phyloP scores from a whole-genome alignment of 1,284 basidiomycete genomes.

The Inonotus obliquus region DNA sequence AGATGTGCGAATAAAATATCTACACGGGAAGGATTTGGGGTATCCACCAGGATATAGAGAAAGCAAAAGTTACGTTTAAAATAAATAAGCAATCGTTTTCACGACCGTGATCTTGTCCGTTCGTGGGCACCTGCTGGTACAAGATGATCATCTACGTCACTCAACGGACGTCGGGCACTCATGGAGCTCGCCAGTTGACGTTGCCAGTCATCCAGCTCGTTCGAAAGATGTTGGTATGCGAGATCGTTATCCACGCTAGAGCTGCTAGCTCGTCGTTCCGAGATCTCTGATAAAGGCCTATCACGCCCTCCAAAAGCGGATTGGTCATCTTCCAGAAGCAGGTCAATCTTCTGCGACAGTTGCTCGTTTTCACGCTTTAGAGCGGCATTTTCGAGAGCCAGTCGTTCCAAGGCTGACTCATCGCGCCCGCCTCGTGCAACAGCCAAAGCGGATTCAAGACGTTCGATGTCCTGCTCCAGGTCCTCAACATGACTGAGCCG shows the following conservation, averaged over 20 bases:
- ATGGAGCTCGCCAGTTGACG: constrained; percentile 73
- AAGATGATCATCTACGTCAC: constrained; percentile 58
- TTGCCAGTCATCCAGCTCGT: constrained; percentile 80
- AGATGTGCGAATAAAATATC: constrained; percentile 29
- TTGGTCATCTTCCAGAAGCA: constrained; percentile 81
- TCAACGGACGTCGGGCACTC: constrained; percentile 63
- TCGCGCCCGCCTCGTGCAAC: constrained; percentile 72
- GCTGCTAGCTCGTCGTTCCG: constrained; percentile 61
- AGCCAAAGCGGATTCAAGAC: constrained; percentile 67
- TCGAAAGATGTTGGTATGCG: constrained; percentile 69
- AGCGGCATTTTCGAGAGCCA: constrained; percentile 70
- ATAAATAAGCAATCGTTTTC: constrained; percentile 39
- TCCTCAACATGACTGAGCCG: constrained; percentile 71
- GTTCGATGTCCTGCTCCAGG: constrained; percentile 77
- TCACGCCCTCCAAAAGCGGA: constrained; percentile 53
- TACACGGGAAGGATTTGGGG: neutral
- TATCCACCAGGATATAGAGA: constrained; percentile 29
- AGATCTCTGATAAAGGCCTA: constrained; percentile 59
- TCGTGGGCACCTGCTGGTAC: constrained; percentile 39
- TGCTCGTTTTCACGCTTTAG: constrained; percentile 82
- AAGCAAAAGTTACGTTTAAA: constrained; percentile 38
- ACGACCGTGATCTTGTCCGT: constrained; percentile 64
- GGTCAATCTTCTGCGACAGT: constrained; percentile 79
- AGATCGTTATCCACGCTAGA: constrained; percentile 74
- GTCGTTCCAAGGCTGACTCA: constrained; percentile 67